Evolutionary conservation across 495 filamentous ascomycete genomes (phyloP).

Genomic region (Lepidopterella palustris): DNA sequence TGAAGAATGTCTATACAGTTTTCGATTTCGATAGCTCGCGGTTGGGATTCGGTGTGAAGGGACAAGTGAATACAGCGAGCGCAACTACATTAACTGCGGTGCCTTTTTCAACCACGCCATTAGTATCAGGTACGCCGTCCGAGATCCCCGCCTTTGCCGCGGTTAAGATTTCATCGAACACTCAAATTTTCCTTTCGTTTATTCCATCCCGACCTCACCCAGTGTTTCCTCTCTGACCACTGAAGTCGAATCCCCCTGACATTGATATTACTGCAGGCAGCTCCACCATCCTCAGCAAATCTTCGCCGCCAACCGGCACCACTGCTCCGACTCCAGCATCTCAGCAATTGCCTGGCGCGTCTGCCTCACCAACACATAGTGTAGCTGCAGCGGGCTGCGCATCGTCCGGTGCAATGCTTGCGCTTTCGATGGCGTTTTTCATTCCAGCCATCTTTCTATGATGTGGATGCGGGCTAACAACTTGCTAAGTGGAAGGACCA

Average conservation of each 20-base stretch:
- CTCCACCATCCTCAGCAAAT: background rate
- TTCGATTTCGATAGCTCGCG: conserved; percentile 56
- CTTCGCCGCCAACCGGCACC: background rate
- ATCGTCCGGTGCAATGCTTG: background rate
- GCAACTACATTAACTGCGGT: background rate
- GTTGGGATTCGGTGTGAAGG: conserved; percentile 27
- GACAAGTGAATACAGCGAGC: background rate
- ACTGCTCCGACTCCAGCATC: background rate
- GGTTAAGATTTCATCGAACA: background rate
- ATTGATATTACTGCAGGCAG: background rate
- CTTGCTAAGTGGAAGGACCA: no score
- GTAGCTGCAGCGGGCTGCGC: background rate
- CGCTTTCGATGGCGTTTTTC: background rate
- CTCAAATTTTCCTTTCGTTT: background rate
- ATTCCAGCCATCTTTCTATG: background rate
- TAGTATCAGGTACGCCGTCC: conserved; percentile 1
- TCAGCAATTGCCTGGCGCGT: background rate
- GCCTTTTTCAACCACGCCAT: background rate
- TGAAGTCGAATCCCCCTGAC: background rate
- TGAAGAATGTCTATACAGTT: conserved; percentile 86
- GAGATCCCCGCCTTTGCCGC: background rate
- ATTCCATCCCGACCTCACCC: background rate
- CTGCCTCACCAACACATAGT: background rate
- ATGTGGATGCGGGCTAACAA: no score
- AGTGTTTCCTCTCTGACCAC: background rate